Conservation (phyloP, 352 stramenopile genomes). For the Pythium volutum region DNA sequence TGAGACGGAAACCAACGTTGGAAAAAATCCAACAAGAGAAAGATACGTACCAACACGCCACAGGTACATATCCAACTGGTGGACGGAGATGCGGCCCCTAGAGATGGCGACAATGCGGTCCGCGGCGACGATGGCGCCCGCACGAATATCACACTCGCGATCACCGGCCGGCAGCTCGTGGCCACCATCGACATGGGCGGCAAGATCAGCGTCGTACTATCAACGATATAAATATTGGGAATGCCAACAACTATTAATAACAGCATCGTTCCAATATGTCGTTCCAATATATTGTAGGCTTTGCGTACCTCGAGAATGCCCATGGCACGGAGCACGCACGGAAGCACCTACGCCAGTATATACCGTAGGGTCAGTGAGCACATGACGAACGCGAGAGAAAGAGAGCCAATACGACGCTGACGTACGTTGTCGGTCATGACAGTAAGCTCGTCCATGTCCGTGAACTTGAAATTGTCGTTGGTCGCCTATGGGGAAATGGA, state of each 20-base stretch:
- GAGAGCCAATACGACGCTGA: slow-evolving; percentile 15
- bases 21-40: not conserved
- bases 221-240: not conserved
- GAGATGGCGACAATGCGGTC: slow-evolving; percentile 61
- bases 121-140: slow-evolving; percentile 58
- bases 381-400: too few species aligned
- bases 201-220: slow-evolving; percentile 59
- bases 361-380: not conserved
- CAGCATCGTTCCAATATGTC: not conserved
- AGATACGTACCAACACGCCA: slow-evolving; percentile 53
- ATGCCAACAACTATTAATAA: not conserved
- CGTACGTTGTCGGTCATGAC: slow-evolving; percentile 61
- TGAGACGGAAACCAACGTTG: too few species aligned
- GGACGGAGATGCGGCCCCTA: slow-evolving; percentile 38
- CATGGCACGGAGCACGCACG: slow-evolving; percentile 67
- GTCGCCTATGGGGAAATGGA: slow-evolving; percentile 29
- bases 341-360: slow-evolving; percentile 41
- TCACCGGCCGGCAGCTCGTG: slow-evolving; percentile 43
- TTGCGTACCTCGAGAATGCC: slow-evolving; percentile 67
- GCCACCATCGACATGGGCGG: slow-evolving; percentile 40
- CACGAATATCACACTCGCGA: slow-evolving; percentile 65
- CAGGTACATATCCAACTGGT: slow-evolving; percentile 66
- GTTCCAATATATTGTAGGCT: not conserved
- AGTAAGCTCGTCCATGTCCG: slow-evolving; percentile 61
- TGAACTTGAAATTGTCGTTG: slow-evolving; percentile 44